Evolutionary conservation across 148 eudicot species (phyloP).

Genomic region (Linanthus parryae): DNA sequence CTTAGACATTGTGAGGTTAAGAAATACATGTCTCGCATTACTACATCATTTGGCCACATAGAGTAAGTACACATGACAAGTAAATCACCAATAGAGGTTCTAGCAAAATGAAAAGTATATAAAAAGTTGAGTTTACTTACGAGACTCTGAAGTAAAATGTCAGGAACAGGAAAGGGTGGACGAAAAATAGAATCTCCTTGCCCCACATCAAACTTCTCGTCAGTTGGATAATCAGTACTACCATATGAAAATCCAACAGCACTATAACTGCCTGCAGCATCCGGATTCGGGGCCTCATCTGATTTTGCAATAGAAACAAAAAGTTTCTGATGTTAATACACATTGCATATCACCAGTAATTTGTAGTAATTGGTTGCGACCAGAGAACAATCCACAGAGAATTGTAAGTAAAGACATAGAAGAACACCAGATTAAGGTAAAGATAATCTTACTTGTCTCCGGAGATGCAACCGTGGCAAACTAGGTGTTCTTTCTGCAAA

Average conservation of each 20-base stretch:
- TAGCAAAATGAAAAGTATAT: constrained; percentile 9
- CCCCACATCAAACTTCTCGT: constrained; percentile 39
- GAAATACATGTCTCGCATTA: constrained; percentile 54
- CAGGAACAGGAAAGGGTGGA: constrained; percentile 80
- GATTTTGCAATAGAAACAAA: constrained; percentile 28
- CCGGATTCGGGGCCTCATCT: constrained; percentile 33
- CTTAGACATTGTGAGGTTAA: constrained; percentile 89
- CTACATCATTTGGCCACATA: constrained; percentile 41
- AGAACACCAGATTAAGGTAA: constrained; percentile 16
- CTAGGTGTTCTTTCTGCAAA: constrained; percentile 41
- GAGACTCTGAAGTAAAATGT: constrained; percentile 55
- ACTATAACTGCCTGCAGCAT: constrained; percentile 42
- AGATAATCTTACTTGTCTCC: constrained; percentile 43
- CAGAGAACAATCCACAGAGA: not conserved
- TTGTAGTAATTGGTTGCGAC: no score
- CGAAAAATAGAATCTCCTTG: constrained; percentile 32
- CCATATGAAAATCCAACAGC: constrained; percentile 79
- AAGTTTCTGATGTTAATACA: no score
- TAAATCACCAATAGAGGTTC: constrained; percentile 19
- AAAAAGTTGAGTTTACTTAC: constrained; percentile 45
- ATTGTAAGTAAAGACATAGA: not conserved
- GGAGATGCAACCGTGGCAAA: constrained; percentile 38
- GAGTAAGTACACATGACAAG: constrained; percentile 30
- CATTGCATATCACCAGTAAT: no score
- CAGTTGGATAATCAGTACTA: constrained; percentile 32